phyloP scores from a whole-genome alignment of 352 stramenopile species.

The Plasmopara halstedii region DNA sequence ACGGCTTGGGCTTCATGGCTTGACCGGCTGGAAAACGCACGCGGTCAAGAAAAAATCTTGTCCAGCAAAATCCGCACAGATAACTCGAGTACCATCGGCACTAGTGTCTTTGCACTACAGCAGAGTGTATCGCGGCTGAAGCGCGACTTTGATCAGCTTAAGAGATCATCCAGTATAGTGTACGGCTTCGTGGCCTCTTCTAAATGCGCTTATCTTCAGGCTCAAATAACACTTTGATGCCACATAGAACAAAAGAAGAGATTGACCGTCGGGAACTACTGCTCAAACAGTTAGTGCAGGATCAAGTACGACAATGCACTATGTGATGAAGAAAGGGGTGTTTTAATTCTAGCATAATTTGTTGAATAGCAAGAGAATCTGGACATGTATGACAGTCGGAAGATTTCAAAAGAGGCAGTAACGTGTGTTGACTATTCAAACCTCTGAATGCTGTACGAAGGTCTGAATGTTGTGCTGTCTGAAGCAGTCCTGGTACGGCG shows the following conservation, averaged over 20 bases:
- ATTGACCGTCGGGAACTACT: slow-evolving; percentile 59
- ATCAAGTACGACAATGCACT: slow-evolving; percentile 31
- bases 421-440: slow-evolving; percentile 14
- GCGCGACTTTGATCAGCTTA: slow-evolving; percentile 77
- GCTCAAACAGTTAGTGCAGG: slow-evolving; percentile 48
- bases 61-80: slow-evolving; percentile 57
- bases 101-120: slow-evolving; percentile 78
- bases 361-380: slow-evolving; percentile 51
- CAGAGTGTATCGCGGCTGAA: slow-evolving; percentile 74
- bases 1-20: slow-evolving; percentile 72
- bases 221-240: background rate
- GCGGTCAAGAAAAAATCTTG: slow-evolving; percentile 55
- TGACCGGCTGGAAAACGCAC: slow-evolving; percentile 71
- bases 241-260: slow-evolving; percentile 54
- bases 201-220: background rate
- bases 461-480: slow-evolving; percentile 3
- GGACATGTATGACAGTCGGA: slow-evolving; percentile 70
- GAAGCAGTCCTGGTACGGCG: slow-evolving; percentile 17
- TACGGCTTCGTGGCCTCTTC: slow-evolving; percentile 17
- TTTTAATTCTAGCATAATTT: slow-evolving; percentile 1
- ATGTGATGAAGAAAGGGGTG: background rate
- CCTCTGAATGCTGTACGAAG: background rate
- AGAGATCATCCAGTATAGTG: slow-evolving; percentile 41
- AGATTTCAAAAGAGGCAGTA: slow-evolving; percentile 19
- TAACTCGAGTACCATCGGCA: slow-evolving; percentile 53